A percentile compares a stretch with the other conserved stretches of the same genome.
phyloP scores from a whole-genome alignment of 257 asterid species.

The Haberlea rhodopensis region DNA sequence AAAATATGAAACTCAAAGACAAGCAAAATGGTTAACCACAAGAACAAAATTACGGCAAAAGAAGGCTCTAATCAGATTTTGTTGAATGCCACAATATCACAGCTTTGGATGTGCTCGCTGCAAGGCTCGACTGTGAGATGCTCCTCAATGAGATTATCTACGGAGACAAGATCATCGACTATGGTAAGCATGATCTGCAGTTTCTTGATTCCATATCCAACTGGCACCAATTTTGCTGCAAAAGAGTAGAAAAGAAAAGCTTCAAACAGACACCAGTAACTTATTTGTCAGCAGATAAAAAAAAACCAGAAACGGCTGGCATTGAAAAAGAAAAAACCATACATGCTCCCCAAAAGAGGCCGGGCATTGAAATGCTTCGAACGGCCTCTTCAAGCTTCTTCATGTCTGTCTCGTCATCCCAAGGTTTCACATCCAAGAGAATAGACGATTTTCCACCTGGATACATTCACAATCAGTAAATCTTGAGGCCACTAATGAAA shows the following conservation, averaged over 20 bases:
- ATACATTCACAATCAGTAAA: slow-evolving; percentile 5
- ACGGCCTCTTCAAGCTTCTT: slow-evolving; percentile 86
- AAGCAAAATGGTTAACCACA: slow-evolving; percentile 8
- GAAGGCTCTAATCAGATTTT: slow-evolving; percentile 36
- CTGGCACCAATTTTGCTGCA: slow-evolving; percentile 61
- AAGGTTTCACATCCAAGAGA: slow-evolving; percentile 88
- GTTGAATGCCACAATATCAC: slow-evolving; percentile 61
- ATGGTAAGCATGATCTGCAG: slow-evolving; percentile 81
- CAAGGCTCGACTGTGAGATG: slow-evolving; percentile 44
- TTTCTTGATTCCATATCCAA: slow-evolving; percentile 91
- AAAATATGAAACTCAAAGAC: not conserved
- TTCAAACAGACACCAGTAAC: not conserved
- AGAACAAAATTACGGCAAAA: slow-evolving; percentile 31
- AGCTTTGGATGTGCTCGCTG: slow-evolving; percentile 47
- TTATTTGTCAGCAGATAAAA: not conserved
- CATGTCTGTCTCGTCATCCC: slow-evolving; percentile 99
- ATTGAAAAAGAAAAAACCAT: slow-evolving; percentile 24
- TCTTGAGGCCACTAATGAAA: too few species aligned
- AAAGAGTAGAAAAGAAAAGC: not conserved
- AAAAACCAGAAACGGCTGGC: not conserved
- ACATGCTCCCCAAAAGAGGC: slow-evolving; percentile 99
- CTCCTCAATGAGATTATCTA: slow-evolving; percentile 55
- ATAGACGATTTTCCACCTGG: slow-evolving; percentile 95
- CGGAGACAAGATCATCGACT: slow-evolving; percentile 81
- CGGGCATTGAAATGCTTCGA: slow-evolving; percentile 61